Conservation (phyloP, 1,284 basidiomycete genomes). For the Butyriboletus appendiculatus region DNA sequence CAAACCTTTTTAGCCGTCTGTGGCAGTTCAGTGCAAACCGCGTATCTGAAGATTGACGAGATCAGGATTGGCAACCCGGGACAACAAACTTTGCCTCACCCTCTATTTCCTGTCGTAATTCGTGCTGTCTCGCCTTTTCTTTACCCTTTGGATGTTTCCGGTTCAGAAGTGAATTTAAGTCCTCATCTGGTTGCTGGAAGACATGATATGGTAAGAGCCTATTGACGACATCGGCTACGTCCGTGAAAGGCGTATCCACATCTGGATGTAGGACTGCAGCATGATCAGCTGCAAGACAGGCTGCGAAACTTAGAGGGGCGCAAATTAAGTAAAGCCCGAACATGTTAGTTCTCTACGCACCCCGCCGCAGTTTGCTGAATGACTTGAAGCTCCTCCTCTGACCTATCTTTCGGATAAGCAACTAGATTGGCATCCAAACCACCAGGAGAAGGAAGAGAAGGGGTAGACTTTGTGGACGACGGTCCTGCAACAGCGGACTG, state of each 20-base stretch:
- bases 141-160: slow-evolving; percentile 56
- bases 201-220: slow-evolving; percentile 76
- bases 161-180: slow-evolving; percentile 41
- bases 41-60: slow-evolving; percentile 46
- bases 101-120: slow-evolving; percentile 53
- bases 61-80: neutral
- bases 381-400: slow-evolving; percentile 39
- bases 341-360: slow-evolving; percentile 35
- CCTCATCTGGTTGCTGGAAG: slow-evolving; percentile 69
- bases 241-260: slow-evolving; percentile 63
- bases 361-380: slow-evolving; percentile 48
- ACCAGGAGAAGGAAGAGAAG: slow-evolving; percentile 3
- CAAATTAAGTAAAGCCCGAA: slow-evolving; percentile 18
- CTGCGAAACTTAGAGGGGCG: slow-evolving; percentile 47
- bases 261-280: slow-evolving; percentile 59
- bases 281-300: slow-evolving; percentile 63
- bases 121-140: slow-evolving; percentile 46
- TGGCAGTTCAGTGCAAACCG: slow-evolving; percentile 67
- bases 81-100: slow-evolving; percentile 33
- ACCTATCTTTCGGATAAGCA: slow-evolving; percentile 24
- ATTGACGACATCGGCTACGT: slow-evolving; percentile 59
- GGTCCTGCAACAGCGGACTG: slow-evolving; percentile 34
- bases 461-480: slow-evolving; percentile 27
- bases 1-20: slow-evolving; percentile 53
- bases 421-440: slow-evolving; percentile 11